Conservation (phyloP, 768 basidiomycete species). For the Boletus coccyginus region DNA sequence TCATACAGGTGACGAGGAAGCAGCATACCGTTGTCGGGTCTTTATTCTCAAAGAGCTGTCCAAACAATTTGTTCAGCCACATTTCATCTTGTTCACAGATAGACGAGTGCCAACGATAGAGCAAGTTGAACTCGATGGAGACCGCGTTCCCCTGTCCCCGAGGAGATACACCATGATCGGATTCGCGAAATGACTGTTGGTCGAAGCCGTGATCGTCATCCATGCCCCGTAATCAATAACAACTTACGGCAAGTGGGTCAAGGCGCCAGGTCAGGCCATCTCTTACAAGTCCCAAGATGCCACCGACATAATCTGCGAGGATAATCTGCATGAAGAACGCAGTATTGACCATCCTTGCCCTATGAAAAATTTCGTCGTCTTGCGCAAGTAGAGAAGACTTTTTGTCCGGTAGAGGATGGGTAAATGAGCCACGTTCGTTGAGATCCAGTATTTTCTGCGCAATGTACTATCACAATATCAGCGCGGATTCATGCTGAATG, state of each 20-base stretch:
- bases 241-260: conserved; percentile 57
- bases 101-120: conserved; percentile 65
- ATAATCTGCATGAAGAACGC: conserved; percentile 71
- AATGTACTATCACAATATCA: conserved; percentile 49
- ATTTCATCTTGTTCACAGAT: conserved; percentile 51
- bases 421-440: conserved; percentile 59
- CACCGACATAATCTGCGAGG: conserved; percentile 69
- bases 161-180: conserved; percentile 50
- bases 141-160: conserved; percentile 74
- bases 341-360: conserved; percentile 70
- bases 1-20: not conserved
- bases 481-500: not conserved
- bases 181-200: conserved; percentile 47
- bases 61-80: conserved; percentile 54
- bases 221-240: not conserved
- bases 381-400: conserved; percentile 38
- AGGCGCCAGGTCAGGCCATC: conserved; percentile 67
- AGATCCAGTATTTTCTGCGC: conserved; percentile 64
- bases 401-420: conserved; percentile 15
- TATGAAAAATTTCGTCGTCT: conserved; percentile 77
- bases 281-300: conserved; percentile 66
- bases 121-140: conserved; percentile 70
- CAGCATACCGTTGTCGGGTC: conserved; percentile 39
- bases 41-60: conserved; percentile 38
- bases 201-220: not conserved